These are phyloP conservation scores for Acanthamoeba comandoni DNA, from an alignment of 208 protist species.

Conservation along the genomic window DNA sequence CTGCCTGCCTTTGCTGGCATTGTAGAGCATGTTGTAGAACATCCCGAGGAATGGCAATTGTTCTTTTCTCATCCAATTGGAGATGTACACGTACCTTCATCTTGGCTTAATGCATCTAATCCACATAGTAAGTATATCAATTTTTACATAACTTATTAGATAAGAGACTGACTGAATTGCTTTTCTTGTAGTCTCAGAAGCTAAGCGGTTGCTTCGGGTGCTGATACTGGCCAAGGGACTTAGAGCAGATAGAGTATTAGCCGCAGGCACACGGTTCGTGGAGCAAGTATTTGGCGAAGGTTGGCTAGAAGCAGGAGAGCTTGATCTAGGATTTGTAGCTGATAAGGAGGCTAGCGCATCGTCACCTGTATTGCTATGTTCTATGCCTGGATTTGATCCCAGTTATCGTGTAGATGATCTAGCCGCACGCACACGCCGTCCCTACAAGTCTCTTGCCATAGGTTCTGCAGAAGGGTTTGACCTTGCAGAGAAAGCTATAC, in stretches of 20 bases:
- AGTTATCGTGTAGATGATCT: constrained; percentile 91
- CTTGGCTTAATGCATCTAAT: background rate
- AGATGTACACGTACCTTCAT: constrained; percentile 69
- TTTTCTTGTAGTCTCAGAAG: background rate
- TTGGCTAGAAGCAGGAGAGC: constrained; percentile 82
- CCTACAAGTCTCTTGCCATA: constrained; percentile 93
- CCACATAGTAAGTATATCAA: background rate
- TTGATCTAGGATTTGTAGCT: constrained; percentile 79
- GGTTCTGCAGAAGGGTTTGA: constrained; percentile 95
- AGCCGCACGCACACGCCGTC: constrained; percentile 86
- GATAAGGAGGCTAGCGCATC: constrained; percentile 81
- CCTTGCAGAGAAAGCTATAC: constrained; percentile 93
- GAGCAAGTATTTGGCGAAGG: constrained; percentile 83
- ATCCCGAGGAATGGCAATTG: constrained; percentile 72
- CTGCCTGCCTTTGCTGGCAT: constrained; percentile 59
- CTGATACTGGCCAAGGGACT: constrained; percentile 88
- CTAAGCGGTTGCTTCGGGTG: constrained; percentile 71
- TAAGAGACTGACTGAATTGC: too few species aligned
- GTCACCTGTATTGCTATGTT: constrained; percentile 88
- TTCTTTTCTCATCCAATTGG: constrained; percentile 62
- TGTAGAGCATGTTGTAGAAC: constrained; percentile 58
- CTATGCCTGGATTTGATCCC: constrained; percentile 94
- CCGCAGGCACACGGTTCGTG: constrained; percentile 79
- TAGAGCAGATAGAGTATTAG: constrained; percentile 86
- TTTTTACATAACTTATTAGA: background rate